Evolutionary conservation across 1,284 basidiomycete species (phyloP).

Genomic region (Ceratobasidium sp.): DNA sequence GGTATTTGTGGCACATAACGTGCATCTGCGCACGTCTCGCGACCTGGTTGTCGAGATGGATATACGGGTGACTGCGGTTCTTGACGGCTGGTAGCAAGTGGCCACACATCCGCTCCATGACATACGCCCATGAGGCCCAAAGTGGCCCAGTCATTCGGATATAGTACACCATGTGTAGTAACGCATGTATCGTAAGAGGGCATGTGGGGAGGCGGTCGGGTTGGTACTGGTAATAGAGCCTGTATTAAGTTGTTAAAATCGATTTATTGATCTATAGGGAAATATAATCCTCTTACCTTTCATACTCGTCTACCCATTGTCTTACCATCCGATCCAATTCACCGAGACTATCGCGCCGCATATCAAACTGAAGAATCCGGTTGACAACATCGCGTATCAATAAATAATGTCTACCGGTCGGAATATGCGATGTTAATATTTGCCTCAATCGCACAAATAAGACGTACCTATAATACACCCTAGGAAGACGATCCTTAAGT

Average conservation of each 20-base stretch:
- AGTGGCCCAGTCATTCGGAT: slow-evolving; percentile 52
- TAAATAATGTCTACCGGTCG: slow-evolving; percentile 10
- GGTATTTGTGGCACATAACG: not conserved
- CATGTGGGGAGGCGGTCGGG: slow-evolving; percentile 50
- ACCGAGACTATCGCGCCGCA: slow-evolving; percentile 50
- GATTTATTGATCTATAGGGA: not conserved
- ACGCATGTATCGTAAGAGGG: slow-evolving; percentile 53
- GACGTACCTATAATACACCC: slow-evolving; percentile 55
- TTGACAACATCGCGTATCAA: slow-evolving; percentile 17
- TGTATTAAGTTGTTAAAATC: slow-evolving; percentile 42
- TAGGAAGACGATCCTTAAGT: slow-evolving; percentile 45
- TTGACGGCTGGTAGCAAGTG: slow-evolving; percentile 44
- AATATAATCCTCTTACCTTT: slow-evolving; percentile 49
- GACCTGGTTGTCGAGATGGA: slow-evolving; percentile 46
- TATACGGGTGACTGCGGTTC: slow-evolving; percentile 46
- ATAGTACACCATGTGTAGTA: slow-evolving; percentile 52
- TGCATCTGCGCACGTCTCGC: slow-evolving; percentile 45
- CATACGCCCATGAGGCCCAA: slow-evolving; percentile 57
- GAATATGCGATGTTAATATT: not conserved
- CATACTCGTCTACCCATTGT: slow-evolving; percentile 56
- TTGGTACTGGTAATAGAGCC: slow-evolving; percentile 54
- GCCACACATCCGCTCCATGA: slow-evolving; percentile 50
- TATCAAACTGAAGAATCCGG: slow-evolving; percentile 54
- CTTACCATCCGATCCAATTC: slow-evolving; percentile 50
- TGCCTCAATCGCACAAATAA: slow-evolving; percentile 31